Conservation (phyloP, 2,329 filamentous ascomycete species). For the Torrubiella hemipterigena region DNA sequence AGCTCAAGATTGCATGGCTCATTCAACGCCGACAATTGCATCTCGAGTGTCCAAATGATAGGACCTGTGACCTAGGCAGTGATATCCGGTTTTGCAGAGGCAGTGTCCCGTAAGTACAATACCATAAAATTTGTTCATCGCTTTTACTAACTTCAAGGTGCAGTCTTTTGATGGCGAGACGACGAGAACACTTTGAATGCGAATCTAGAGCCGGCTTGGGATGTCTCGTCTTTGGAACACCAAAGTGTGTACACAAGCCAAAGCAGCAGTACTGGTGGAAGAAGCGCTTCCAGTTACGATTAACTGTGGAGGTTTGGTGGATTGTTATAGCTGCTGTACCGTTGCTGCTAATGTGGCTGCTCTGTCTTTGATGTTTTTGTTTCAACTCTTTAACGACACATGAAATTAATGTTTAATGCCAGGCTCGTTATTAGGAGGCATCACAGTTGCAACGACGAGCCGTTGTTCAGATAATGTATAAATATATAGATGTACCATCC, state of each 20-base stretch:
- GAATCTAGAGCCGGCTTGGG: conserved; percentile 44
- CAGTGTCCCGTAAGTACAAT: conserved; percentile 38
- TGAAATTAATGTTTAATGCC: too few species aligned
- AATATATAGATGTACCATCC: too few species aligned
- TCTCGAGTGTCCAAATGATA: conserved; percentile 52
- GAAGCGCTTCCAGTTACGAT: conserved; percentile 29
- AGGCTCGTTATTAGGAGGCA: too few species aligned
- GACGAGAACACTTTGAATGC: conserved; percentile 49
- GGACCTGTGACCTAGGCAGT: conserved; percentile 44
- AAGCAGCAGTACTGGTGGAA: conserved; percentile 30
- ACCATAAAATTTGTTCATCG: not conserved
- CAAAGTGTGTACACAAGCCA: conserved; percentile 29
- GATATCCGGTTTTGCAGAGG: conserved; percentile 49
- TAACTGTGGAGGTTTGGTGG: conserved; percentile 38
- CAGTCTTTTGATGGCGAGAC: conserved; percentile 45
- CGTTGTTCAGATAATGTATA: too few species aligned
- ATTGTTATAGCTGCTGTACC: conserved; percentile 29
- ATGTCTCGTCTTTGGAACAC: conserved; percentile 41
- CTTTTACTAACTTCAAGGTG: not conserved
- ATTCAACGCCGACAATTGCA: conserved; percentile 50
- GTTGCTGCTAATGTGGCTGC: conserved; percentile 26
- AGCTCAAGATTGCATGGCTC: conserved; percentile 58
- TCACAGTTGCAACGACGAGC: too few species aligned
- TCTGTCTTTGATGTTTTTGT: conserved; percentile 12
- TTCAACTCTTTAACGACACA: not conserved